Base-by-base conservation (phyloP, 768 basidiomycete genomes). In the Gloeopeniophorella convolvens region DNA sequence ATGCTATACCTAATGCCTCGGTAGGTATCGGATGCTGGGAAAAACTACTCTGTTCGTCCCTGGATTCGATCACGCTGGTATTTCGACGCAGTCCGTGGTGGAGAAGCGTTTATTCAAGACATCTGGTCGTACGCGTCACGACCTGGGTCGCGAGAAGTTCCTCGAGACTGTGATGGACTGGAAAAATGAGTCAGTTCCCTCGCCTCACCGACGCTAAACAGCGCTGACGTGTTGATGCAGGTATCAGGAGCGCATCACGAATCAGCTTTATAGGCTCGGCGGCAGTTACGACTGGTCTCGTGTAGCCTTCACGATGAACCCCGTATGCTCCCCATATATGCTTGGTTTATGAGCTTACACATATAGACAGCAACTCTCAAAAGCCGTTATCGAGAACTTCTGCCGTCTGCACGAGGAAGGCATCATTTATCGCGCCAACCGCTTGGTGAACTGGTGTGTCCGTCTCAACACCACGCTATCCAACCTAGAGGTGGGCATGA, bases 391-490 rank as follows among this genome's bases (percentile, higher is more conserved):
- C 23, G 93, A 97, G 66, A 89, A 81, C 3, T 99, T 99, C 69
- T 94, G 90, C 66, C 75, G 76, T 28, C 70, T 99, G 27, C 86
- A 93, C 59, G 94, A 98, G 64, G 88, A 90, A 28, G 93, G 94
- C 1, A 78, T 89, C 57, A 65, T 99, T 39, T 98, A 97, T 68
- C 88, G 96, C 23, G 94, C 93, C 2, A 98, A 97, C 62, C 83
- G 95, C 20, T 78, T 99, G 36, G 95, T 98, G 52, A 96, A 98
- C 62, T 98, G 96, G 95, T 99, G 96, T 71, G 89, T 92, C 40
- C 78, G 82, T 65, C 72, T 99, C 52, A 96, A 97, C 65, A 99
- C 96, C 1, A 95, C 95, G 0, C 72, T 99, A 2, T 98, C 95
- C n/a, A 98, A 97, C 67, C 76, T 99, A 44, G 96, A 98, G 79